phyloP scores from a whole-genome alignment of 2,329 filamentous ascomycete genomes.

The Penicillium sp. region DNA sequence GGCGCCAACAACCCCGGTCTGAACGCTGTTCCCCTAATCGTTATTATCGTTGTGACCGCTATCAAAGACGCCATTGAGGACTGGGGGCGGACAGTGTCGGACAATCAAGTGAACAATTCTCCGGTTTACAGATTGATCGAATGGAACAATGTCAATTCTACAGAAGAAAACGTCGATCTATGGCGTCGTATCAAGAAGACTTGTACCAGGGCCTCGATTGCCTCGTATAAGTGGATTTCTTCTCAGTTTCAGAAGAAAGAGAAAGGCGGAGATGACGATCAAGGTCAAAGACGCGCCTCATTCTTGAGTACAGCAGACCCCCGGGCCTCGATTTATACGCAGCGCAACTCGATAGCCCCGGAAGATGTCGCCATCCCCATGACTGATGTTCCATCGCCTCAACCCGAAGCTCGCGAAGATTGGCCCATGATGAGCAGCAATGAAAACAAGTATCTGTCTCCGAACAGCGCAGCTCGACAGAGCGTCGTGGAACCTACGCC shows the following conservation, averaged over 20 bases:
- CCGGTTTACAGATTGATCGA: conserved; percentile 84
- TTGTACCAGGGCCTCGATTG: conserved; percentile 61
- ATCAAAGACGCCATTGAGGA: conserved; percentile 96
- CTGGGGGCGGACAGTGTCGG: conserved; percentile 83
- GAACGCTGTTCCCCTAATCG: conserved; percentile 85
- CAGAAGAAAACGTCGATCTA: conserved; percentile 75
- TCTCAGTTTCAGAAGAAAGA: conserved; percentile 51
- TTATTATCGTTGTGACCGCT: conserved; percentile 83
- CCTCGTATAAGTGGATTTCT: conserved; percentile 53
- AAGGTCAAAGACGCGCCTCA: conserved; percentile 63
- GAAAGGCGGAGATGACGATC: conserved; percentile 13
- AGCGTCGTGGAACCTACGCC: conserved; percentile 27
- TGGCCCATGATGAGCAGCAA: conserved; percentile 36
- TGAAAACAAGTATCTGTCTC: conserved; percentile 33
- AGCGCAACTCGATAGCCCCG: conserved; percentile 42
- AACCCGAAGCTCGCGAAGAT: conserved; percentile 53
- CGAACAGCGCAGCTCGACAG: conserved; percentile 29
- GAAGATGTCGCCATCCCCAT: conserved; percentile 76
- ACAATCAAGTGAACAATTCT: conserved; percentile 94
- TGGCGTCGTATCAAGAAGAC: conserved; percentile 94
- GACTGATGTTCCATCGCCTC: conserved; percentile 87
- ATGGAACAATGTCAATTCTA: conserved; percentile 91
- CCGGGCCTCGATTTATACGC: conserved; percentile 56
- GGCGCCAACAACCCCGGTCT: conserved; percentile 86
- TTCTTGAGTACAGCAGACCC: conserved; percentile 59